These are phyloP conservation scores for Penicillium nucicola DNA, from an alignment of 495 filamentous ascomycete species.

Conservation along the genomic window DNA sequence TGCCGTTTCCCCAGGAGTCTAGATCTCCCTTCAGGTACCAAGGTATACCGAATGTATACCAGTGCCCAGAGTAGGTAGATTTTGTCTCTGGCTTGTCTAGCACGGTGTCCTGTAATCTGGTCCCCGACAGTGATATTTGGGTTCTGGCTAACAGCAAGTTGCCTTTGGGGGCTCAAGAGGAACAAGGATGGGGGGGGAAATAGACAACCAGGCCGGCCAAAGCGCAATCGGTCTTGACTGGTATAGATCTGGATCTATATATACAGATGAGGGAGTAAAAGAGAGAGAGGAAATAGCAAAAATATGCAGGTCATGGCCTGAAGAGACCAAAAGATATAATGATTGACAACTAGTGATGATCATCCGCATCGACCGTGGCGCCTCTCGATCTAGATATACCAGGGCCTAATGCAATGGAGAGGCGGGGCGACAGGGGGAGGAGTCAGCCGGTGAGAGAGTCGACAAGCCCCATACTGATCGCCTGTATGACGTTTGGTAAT, in stretches of 20 bases:
- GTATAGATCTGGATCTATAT: conserved; percentile 10
- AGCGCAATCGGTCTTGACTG: conserved; percentile 5
- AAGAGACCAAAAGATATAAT: conserved; percentile 6
- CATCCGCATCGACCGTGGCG: conserved; percentile 15
- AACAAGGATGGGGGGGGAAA: conserved; percentile 5
- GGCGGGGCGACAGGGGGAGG: background rate
- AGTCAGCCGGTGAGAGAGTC: conserved; percentile 8
- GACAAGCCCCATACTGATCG: conserved; percentile 2
- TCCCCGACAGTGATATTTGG: conserved; percentile 7
- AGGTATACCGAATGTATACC: conserved; percentile 3
- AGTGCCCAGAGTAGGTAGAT: background rate
- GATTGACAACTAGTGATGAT: conserved; percentile 24
- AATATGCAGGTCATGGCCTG: conserved; percentile 15
- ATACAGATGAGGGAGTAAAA: conserved; percentile 10
- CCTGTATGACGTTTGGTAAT: conserved; percentile 19
- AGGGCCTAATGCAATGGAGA: conserved; percentile 5
- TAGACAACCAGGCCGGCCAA: conserved; percentile 13
- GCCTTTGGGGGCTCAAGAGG: conserved; percentile 10
- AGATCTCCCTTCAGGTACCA: background rate
- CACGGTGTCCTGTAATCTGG: background rate
- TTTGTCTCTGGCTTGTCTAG: background rate
- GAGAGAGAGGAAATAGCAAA: conserved; percentile 7
- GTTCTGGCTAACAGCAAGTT: conserved; percentile 14
- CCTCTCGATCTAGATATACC: conserved; percentile 13
- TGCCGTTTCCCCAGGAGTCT: background rate